Base-by-base conservation (phyloP, 352 stramenopile genomes). In the Pythium graminicola region DNA sequence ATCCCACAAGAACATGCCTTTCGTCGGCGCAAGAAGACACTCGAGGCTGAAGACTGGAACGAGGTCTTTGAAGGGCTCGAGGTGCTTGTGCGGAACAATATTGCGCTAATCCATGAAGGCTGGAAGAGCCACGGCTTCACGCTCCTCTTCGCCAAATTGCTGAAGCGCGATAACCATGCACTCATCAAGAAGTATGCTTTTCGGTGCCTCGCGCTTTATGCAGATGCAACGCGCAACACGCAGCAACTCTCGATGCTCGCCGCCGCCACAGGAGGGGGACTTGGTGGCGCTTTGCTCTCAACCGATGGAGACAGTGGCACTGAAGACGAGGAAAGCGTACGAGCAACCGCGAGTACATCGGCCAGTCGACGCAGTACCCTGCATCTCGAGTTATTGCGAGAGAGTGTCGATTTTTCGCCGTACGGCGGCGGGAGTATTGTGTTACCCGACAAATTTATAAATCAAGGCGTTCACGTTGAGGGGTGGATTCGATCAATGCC, bases 171-270 rank as follows among this genome's bases (percentile, higher is more conserved):
- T 55, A 93, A 95, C 70, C 80, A 93, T 51, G 69, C 80, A 6
- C 79, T 92, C 31, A 93, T 95, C 62, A 95, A 93, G 57, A 93
- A 95, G 51, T 94, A 94, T 57, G 83, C 83, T 5, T 94, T 94
- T 58, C 70, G 83, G 1, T 94, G 83, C 50, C 62, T 94, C 23
- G 79, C 83, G 38, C 65, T 94, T 16, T 94, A 89, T 57, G 75
- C 81, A 3, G 83, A 94, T 54, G 83, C 78, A 5, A 87, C 78
- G 31, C 67, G 83, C 27, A 88, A 71, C 54, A 55, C 83, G n/a
- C 64, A 78, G 59, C 79, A 92, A 50, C 66, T 94, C 27, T 41
- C 69, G 33, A 35, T 64, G 0, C 65, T 88, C 38, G 23, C 52
- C 4, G 17, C 35, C 1, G 16, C 52, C 13, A 29, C 47, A 6